A percentile compares a stretch with the other conserved stretches of the same genome.
Evolutionary conservation across 371 early-diverging fungal species (phyloP).

Genomic region (Gilbertella persicaria): DNA sequence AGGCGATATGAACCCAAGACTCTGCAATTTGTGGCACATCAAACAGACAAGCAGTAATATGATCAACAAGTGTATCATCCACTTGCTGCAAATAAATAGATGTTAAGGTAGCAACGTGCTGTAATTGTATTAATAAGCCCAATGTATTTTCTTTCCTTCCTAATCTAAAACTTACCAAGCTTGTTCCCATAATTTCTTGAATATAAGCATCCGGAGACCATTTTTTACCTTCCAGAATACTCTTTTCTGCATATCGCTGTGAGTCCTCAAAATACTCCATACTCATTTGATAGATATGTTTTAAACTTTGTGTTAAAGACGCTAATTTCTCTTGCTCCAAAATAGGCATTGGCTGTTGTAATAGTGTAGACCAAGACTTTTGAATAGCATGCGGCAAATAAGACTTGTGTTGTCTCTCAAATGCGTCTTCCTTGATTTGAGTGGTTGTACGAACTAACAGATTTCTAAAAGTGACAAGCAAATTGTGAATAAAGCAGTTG

Average conservation of each 20-base stretch:
- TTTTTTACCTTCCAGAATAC: conserved; percentile 46
- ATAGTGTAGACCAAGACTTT: conserved; percentile 45
- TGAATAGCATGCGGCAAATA: conserved; percentile 40
- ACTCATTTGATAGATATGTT: conserved; percentile 56
- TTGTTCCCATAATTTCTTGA: conserved; percentile 65
- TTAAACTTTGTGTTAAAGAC: conserved; percentile 33
- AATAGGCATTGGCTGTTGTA: conserved; percentile 32
- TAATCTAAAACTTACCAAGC: conserved; percentile 65
- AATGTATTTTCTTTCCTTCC: background rate
- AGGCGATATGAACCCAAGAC: conserved; percentile 57
- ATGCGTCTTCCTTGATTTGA: conserved; percentile 15
- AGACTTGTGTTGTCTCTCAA: background rate
- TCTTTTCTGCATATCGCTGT: conserved; percentile 47
- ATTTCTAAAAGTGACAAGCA: conserved; percentile 57
- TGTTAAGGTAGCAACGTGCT: conserved; percentile 62
- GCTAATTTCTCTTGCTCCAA: conserved; percentile 16
- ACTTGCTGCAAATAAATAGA: conserved; percentile 61
- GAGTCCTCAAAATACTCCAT: conserved; percentile 62
- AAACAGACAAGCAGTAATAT: conserved; percentile 59
- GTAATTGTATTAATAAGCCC: conserved; percentile 1
- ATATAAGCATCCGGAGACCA: conserved; percentile 60
- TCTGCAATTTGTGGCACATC: conserved; percentile 50
- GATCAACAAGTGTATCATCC: conserved; percentile 60
- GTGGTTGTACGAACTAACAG: conserved; percentile 50
- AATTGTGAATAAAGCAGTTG: conserved; percentile 54